Evolutionary conservation across 345 rosid genomes (phyloP).

Genomic region (Arabis alpina): DNA sequence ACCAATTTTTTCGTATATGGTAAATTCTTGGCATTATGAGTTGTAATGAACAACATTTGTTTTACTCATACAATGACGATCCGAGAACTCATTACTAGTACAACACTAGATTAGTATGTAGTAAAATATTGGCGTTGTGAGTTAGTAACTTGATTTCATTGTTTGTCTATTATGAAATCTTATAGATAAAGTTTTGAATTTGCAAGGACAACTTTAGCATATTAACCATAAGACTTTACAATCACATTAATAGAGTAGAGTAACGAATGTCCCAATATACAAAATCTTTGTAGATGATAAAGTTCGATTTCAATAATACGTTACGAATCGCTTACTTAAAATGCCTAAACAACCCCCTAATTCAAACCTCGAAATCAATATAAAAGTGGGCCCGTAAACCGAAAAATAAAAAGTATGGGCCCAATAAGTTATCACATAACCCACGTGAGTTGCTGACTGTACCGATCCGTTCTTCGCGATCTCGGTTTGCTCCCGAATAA

Average conservation of each 20-base stretch:
- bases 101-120: no score
- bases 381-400: conserved; percentile 33
- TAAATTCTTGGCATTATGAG: background rate
- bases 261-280: background rate
- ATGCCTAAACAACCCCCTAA: conserved; percentile 1
- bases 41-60: no score
- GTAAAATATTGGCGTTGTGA: background rate
- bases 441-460: conserved; percentile 51
- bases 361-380: conserved; percentile 3
- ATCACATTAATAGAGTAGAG: no score
- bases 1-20: no score
- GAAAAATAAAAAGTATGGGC: conserved; percentile 25
- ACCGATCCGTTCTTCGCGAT: conserved; percentile 51
- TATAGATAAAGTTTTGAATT: background rate
- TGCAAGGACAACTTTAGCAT: background rate
- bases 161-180: background rate
- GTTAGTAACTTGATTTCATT: background rate
- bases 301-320: background rate
- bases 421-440: conserved; percentile 34
- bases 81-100: no score
- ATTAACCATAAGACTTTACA: background rate
- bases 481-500: conserved; percentile 29
- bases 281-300: background rate
- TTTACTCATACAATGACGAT: no score
- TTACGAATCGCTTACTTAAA: background rate